These are phyloP conservation scores for Debaryomycetaceae sp. DNA, from an alignment of 1,139 yeast genomes.

Conservation along the genomic window DNA sequence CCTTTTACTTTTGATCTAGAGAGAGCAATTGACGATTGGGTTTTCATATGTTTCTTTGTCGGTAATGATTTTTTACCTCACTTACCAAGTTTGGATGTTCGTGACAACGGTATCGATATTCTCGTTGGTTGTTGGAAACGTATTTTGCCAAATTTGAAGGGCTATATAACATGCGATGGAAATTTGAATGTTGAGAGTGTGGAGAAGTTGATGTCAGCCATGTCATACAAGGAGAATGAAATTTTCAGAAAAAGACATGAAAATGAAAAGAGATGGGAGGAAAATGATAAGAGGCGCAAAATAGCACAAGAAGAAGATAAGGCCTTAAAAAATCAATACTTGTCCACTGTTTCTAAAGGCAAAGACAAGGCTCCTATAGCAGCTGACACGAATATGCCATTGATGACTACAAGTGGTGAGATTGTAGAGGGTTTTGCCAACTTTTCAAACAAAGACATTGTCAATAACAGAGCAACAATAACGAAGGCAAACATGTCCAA, in stretches of 20 bases:
- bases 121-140: slow-evolving; percentile 82
- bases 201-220: slow-evolving; percentile 59
- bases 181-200: slow-evolving; percentile 70
- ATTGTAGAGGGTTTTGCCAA: slow-evolving; percentile 60
- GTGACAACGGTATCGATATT: slow-evolving; percentile 89
- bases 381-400: slow-evolving; percentile 72
- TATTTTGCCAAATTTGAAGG: slow-evolving; percentile 59
- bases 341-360: slow-evolving; percentile 50
- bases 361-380: slow-evolving; percentile 74
- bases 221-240: slow-evolving; percentile 75
- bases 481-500: slow-evolving; percentile 76
- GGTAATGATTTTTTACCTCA: slow-evolving; percentile 99
- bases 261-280: slow-evolving; percentile 63
- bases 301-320: slow-evolving; percentile 40
- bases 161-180: slow-evolving; percentile 90
- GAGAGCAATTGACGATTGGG: slow-evolving; percentile 98
- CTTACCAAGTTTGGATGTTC: slow-evolving; percentile 87
- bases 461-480: slow-evolving; percentile 60
- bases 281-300: slow-evolving; percentile 59
- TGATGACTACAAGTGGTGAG: slow-evolving; percentile 69
- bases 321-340: slow-evolving; percentile 29
- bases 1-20: slow-evolving; percentile 83
- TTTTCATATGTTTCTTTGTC: slow-evolving; percentile 96
- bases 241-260: slow-evolving; percentile 71
- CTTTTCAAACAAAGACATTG: slow-evolving; percentile 70